Evolutionary conservation across 1,284 basidiomycete genomes (phyloP), one percentile per base, ranked within the genome.

Genomic region (Vanrija sp.): DNA sequence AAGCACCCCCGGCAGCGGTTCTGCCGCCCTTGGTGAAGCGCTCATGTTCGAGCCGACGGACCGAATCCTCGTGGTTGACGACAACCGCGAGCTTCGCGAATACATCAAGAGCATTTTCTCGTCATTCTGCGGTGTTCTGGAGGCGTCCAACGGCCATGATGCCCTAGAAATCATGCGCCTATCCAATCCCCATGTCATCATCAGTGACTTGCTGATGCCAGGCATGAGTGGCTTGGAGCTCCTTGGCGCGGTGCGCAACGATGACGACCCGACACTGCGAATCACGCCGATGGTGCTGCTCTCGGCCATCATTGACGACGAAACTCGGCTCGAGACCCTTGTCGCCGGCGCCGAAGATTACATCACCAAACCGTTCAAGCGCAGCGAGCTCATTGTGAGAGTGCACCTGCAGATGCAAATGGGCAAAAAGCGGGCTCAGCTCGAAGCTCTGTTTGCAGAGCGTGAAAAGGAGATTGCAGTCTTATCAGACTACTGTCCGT

Each of bases 311-410:
- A 52, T 55, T 10, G 65, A 66, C 18, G 73, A 75, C 43, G 69
- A 70, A 21, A 46, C 64, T 12, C 55, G 69, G 12, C 65, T 75
- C 7, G 65, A 67, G 25, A 68, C 72, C 0, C 49, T 77, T 38
- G 58, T 80, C 12, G 73, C 68, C 23, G 79, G 79, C 15, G 79
- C 78, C 1, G 78, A 80, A 54, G 73, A 77, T 53, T 74, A 67
- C 42, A 49, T 77, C 28, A 47, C 60, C 21, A 76, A 76, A 55
- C 74, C 75, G 5, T 76, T 75, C 67, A 69, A 68, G 52, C 69
- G 69, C 7, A 69, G 73, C 51, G 78, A 80, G 54, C 62, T 80
- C 12, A 61, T 80, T 19, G 78, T 78, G 1, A 68, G 79, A 14
- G 72, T 72, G 19, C 64, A 75, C 55, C 58, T 72, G 38, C 69